Evolutionary conservation across 768 basidiomycete genomes (phyloP), one percentile per base, ranked within the genome.

Genomic region (Kwoniella botswanensis): DNA sequence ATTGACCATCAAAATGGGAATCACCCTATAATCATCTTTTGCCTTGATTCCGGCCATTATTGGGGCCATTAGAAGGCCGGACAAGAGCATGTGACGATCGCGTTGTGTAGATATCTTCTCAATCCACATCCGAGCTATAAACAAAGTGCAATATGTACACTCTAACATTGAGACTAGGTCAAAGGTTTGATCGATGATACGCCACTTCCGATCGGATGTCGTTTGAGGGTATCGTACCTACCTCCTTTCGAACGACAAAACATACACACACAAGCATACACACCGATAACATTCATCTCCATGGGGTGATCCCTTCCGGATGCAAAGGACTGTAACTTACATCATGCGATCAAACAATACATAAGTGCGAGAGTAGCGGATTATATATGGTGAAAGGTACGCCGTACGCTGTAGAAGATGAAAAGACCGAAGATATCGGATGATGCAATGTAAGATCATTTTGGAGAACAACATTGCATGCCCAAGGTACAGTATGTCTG

Each of bases 191-290:
- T 35, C 35, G 35, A 35, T 35, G n/a, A 11, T 22, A 55, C n/a
- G 54, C 54, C 54, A 55, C n/a, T 55, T 55, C 54, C 54, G 54
- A 55, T 55, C 54, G 54, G 54, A 55, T 17, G 50, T 18, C 21
- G n/a, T 55, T 55, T n/a, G n/a, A 55, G 54, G 54, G 54, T 55
- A 12, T 21, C n/a, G 54, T 55, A 55, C 54, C 54, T 55, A 3
- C 24, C n/a, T 55, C 24, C 54, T 24, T 24, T 55, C 21, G 17
- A 52, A 52, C 7, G 21, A 52, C 15, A 2, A 52, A 52, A 17
- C 21, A 18, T 22, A 21, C 54, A 26, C n/a, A 7, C 6, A 55
- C 46, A 15, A 1, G 6, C 46, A 50, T 50, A 50, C 18, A 50
- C 46, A 50, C 46, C 46, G 18, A 18, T 50, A 50, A 50, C 46